Percentiles rank a stretch among this genome's conserved stretches.
Evolutionary conservation across 441 rosid species (phyloP).

Genomic region (Biscutella auriculata): DNA sequence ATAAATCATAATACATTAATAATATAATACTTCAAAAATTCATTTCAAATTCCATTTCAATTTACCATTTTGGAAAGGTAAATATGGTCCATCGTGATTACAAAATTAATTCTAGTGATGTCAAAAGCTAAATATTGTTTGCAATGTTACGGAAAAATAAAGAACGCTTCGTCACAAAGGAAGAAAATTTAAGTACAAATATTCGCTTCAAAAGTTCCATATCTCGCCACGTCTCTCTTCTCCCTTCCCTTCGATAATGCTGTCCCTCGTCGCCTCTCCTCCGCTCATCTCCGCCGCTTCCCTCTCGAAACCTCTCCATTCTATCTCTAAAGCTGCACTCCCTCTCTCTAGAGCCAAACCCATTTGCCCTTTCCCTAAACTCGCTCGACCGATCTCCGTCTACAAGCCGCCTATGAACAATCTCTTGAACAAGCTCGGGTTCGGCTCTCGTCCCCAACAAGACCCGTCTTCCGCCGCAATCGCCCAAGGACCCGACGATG

Average conservation of each 20-base stretch:
- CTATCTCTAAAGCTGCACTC: slow-evolving; percentile 14
- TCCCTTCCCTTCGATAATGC: slow-evolving; percentile 21
- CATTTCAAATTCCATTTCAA: too few species aligned
- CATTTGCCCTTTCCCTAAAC: slow-evolving; percentile 14
- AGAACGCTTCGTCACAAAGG: not conserved
- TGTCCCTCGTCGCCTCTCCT: slow-evolving; percentile 15
- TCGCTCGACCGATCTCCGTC: slow-evolving; percentile 15
- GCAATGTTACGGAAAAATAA: not conserved
- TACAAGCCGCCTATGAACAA: slow-evolving; percentile 24
- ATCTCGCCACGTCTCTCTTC: slow-evolving; percentile 17
- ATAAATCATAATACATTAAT: too few species aligned
- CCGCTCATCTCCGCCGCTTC: slow-evolving; percentile 23
- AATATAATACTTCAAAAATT: too few species aligned
- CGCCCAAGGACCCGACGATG: slow-evolving; percentile 51
- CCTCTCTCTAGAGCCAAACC: slow-evolving; percentile 12
- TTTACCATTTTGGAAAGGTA: too few species aligned
- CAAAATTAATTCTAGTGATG: not conserved
- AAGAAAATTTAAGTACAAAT: not conserved
- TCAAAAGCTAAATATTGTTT: not conserved
- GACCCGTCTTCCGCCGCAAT: slow-evolving; percentile 33
- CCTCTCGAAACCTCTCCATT: slow-evolving; percentile 10
- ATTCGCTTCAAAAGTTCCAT: not conserved
- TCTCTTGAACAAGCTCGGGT: slow-evolving; percentile 21
- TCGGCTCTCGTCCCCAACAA: slow-evolving; percentile 22
- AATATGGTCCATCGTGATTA: too few species aligned